Evolutionary conservation across 768 basidiomycete genomes (phyloP), one percentile per base, ranked within the genome.

Genomic region (Gloeostereum incarnatum): DNA sequence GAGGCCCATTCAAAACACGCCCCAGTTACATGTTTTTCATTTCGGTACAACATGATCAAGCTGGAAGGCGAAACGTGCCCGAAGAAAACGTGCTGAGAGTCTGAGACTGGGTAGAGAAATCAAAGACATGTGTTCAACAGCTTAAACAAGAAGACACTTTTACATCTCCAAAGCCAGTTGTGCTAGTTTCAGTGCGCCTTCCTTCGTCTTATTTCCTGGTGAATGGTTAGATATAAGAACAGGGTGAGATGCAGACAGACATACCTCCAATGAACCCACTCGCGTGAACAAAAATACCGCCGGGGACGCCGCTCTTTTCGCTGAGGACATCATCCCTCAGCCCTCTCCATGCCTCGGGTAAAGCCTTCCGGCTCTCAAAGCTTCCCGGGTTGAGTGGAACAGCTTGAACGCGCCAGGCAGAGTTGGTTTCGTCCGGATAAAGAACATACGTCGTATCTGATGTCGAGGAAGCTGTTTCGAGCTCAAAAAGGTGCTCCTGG

Each of bases 191-290:
- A 97, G 59, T 2, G 86, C 88, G 17, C 94, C 94, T 27, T 87
- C 87, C 62, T 76, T 86, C 2, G 92, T 91, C 57, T 84, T 79
- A 59, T 93, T 92, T 18, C 87, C 88, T 90, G 45, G 16, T 34
- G 16, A 35, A 24, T 24, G 24, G 16, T 18, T n/a, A 17, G 21
- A n/a, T 6, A 45, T 31, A 35, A 20, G 20, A 37, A 32, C 8
- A 39, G 14, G 35, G 40, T 22, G 13, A 39, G 4, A n/a, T n/a
- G n/a, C 16, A 39, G 21, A 19, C 25, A 24, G 20, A 53, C 74
- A 44, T 45, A 80, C 92, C 92, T 50, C 96, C 96, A 52, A 92
- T 98, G 58, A 99, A 99, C 6, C 96, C 96, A 42, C 83, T 85
- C 1, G 93, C 90, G 60, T 99, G 96, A 18, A 93, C 79, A 52